A percentile compares a stretch with the other conserved stretches of the same genome.
phyloP scores from a whole-genome alignment of 371 early-diverging fungal species.

The Synchytrium microbalum region DNA sequence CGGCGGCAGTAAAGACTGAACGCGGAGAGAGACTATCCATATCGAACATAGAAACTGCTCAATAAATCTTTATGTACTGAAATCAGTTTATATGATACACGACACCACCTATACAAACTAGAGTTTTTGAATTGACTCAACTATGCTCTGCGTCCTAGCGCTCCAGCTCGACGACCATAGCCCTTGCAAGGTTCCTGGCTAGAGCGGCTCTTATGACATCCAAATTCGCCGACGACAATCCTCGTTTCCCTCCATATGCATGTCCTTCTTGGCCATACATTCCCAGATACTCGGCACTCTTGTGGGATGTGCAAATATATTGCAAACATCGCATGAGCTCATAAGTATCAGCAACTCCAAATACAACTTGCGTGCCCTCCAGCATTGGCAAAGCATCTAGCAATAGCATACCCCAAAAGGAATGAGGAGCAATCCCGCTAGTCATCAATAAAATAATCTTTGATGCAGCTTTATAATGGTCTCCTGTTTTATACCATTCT shows the following conservation, averaged over 20 bases:
- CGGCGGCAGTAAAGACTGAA: too few species aligned
- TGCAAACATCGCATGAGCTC: conserved; percentile 36
- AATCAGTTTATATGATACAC: too few species aligned
- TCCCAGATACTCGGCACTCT: conserved; percentile 6
- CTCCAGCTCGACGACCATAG: neutral
- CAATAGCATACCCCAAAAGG: conserved; percentile 11
- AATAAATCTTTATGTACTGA: too few species aligned
- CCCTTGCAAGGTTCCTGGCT: neutral
- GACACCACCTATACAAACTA: too few species aligned
- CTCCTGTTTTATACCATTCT: conserved; percentile 10
- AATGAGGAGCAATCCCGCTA: conserved; percentile 14
- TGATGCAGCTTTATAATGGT: conserved; percentile 12
- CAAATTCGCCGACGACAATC: neutral
- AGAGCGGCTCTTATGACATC: neutral
- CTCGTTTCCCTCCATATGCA: too few species aligned
- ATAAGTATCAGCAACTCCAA: conserved; percentile 20
- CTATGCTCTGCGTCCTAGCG: too few species aligned
- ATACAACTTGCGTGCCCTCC: conserved; percentile 11
- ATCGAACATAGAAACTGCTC: too few species aligned
- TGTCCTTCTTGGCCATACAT: neutral
- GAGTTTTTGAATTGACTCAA: too few species aligned
- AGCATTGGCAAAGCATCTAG: conserved; percentile 25
- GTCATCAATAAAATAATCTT: conserved; percentile 14
- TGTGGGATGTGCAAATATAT: conserved; percentile 18
- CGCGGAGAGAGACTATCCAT: too few species aligned